phyloP scores from a whole-genome alignment of 1,284 basidiomycete species.

The Clitocybe nebularis region DNA sequence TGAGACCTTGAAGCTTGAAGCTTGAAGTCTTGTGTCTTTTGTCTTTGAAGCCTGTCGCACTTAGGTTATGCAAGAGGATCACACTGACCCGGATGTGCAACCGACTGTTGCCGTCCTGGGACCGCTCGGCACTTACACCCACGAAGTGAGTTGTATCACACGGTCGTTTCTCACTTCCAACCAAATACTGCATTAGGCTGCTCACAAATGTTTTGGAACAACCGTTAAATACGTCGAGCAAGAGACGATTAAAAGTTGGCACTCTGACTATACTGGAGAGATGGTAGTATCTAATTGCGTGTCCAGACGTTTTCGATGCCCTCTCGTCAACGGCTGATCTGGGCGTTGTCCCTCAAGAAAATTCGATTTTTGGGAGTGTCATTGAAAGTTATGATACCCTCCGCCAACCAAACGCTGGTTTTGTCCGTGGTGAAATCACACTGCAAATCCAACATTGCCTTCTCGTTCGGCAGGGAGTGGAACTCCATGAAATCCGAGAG shows the following conservation, averaged over 20 bases:
- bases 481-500: slow-evolving; percentile 44
- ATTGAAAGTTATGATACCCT: slow-evolving; percentile 69
- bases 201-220: slow-evolving; percentile 51
- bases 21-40: no score
- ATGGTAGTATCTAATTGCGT: no score
- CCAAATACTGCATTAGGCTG: slow-evolving; percentile 42
- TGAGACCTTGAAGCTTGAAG: no score
- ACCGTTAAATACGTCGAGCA: slow-evolving; percentile 48
- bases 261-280: no score
- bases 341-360: slow-evolving; percentile 73
- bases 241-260: slow-evolving; percentile 55
- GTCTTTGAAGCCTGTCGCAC: not conserved
- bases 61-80: not conserved
- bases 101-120: slow-evolving; percentile 55
- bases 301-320: slow-evolving; percentile 52
- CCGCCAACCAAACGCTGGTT: slow-evolving; percentile 41
- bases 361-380: slow-evolving; percentile 70
- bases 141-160: slow-evolving; percentile 49
- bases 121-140: slow-evolving; percentile 72
- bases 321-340: slow-evolving; percentile 34
- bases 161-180: slow-evolving; percentile 2
- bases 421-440: slow-evolving; percentile 55
- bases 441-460: slow-evolving; percentile 68
- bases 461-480: slow-evolving; percentile 52
- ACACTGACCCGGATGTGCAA: not conserved